Evolutionary conservation across 192 early-diverging fungal species (phyloP), one percentile per base, ranked within the genome.

Genomic region (Anaeromyces robustus): DNA sequence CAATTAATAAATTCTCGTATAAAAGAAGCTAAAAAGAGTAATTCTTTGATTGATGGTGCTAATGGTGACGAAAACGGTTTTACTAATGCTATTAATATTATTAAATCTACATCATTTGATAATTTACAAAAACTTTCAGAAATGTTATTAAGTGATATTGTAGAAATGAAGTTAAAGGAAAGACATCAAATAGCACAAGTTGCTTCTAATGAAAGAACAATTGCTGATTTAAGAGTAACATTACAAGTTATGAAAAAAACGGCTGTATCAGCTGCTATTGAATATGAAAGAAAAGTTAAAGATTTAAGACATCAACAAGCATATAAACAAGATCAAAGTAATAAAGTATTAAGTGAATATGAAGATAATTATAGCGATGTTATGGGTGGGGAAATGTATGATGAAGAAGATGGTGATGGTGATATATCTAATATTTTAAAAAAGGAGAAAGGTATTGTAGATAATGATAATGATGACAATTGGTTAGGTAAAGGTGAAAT

Each of bases 191-290:
- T 86, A 30, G 84, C 88, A 29, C 86, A 86, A 18, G 83, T 88
- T 22, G 80, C 81, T 13, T 86, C 84, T 77, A 84, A 87, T 43
- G 90, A 92, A 81, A 89, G 87, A 77, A 86, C 84, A 0, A 85
- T 89, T 4, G 82, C 83, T 32, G 87, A 90, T 41, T 83, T 92
- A 34, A 85, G 89, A 77, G 84, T 87, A 26, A 89, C 87, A 18
- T 82, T 92, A 43, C 86, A 89, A 78, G 85, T 87, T 22, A 92
- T 92, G 90, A 86, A 87, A 26, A 84, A 86, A 79, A 90, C 89
- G 1, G 90, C 90, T 19, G 88, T 90, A 13, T 83, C 85, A 32
- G 85, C 86, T 3, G 86, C 89, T 1, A 39, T 84, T 13, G 83
- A 83, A 43, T 88, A 89, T 77, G 88, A 88, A 80, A 88, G 52